Conservation (phyloP, 2,329 filamentous ascomycete species). For the Cladosporium sp. region DNA sequence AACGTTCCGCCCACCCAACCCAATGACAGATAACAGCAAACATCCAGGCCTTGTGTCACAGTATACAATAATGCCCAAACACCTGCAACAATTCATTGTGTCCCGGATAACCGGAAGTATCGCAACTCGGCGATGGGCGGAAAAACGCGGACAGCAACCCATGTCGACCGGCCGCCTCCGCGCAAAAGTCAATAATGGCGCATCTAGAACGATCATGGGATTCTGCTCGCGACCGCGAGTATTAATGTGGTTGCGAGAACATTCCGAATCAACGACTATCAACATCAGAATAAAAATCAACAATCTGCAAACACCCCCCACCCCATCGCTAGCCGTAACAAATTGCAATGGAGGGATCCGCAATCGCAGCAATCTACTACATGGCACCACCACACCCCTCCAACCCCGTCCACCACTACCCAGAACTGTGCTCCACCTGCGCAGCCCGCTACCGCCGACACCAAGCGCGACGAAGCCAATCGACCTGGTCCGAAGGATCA, state of each 20-base stretch:
- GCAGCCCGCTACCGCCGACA: neutral
- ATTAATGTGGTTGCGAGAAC: too few relatives aligned
- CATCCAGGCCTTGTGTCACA: too few relatives aligned
- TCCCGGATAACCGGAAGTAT: neutral
- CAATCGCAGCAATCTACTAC: neutral
- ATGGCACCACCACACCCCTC: constrained; percentile 1
- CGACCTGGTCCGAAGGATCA: neutral
- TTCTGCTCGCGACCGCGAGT: neutral
- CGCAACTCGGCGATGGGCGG: constrained; percentile 12
- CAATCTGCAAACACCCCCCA: too few relatives aligned
- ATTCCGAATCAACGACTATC: too few relatives aligned
- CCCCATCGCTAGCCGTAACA: neutral
- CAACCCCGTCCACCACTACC: neutral
- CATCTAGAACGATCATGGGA: neutral
- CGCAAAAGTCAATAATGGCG: neutral
- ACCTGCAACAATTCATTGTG: too few relatives aligned
- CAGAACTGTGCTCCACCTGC: constrained; percentile 2
- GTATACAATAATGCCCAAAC: too few relatives aligned
- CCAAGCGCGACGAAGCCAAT: neutral
- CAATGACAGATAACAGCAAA: too few relatives aligned
- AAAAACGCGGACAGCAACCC: neutral
- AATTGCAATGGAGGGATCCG: neutral
- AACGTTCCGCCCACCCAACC: too few relatives aligned
- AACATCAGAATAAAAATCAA: too few relatives aligned
- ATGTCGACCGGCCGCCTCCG: neutral